These are phyloP conservation scores for Cutaneotrichosporon cyanovorans DNA, from an alignment of 1,284 basidiomycete species.

Conservation along the genomic window DNA sequence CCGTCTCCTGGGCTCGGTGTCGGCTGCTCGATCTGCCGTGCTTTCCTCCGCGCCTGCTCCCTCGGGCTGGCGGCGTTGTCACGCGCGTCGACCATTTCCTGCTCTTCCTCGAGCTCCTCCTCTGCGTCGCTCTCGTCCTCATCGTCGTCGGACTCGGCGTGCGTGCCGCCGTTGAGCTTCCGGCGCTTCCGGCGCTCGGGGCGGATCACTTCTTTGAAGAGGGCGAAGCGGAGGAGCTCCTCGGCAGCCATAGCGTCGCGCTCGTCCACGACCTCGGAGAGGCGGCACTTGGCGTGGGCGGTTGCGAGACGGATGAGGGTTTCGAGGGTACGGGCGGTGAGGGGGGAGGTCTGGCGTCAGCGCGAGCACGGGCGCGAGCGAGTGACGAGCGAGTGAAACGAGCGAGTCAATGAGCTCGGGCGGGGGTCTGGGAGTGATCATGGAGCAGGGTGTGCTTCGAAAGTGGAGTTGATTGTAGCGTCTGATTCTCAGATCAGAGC, in stretches of 20 bases:
- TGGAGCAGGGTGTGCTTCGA: background rate
- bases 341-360: constrained; percentile 70
- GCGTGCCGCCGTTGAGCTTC: constrained; percentile 62
- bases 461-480: too few relatives aligned
- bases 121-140: constrained; percentile 50
- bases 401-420: too few relatives aligned
- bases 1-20: constrained; percentile 11
- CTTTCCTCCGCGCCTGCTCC: constrained; percentile 44
- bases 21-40: constrained; percentile 49
- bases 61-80: constrained; percentile 11
- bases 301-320: constrained; percentile 97
- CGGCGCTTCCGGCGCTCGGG: constrained; percentile 63
- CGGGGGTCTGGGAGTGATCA: background rate
- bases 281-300: constrained; percentile 91
- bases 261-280: constrained; percentile 77
- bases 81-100: background rate
- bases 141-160: constrained; percentile 50
- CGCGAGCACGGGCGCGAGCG: too few relatives aligned
- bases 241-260: constrained; percentile 85
- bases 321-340: constrained; percentile 97
- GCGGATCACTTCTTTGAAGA: constrained; percentile 95
- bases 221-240: constrained; percentile 89
- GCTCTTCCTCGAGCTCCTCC: constrained; percentile 34
- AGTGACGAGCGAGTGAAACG: too few relatives aligned
- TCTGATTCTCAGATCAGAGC: too few relatives aligned